Conservation (phyloP, 1,284 basidiomycete species). For the Trametes versicolor region DNA sequence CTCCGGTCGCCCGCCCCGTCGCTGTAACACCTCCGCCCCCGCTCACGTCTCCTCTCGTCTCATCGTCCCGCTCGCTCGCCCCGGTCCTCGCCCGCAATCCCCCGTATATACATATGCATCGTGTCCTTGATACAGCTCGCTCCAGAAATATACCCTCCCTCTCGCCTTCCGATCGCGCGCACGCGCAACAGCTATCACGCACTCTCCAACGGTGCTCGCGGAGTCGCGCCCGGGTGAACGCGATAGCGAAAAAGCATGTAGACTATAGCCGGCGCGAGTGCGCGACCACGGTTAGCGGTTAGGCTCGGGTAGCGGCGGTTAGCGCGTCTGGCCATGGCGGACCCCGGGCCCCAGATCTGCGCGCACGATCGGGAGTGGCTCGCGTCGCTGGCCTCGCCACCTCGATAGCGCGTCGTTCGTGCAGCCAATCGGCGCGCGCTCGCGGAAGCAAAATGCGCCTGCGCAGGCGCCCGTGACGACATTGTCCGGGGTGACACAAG, state of each 20-base stretch:
- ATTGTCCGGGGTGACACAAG: neutral
- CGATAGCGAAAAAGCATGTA: conserved; percentile 19
- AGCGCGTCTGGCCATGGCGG: neutral
- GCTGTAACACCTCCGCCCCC: conserved; percentile 27
- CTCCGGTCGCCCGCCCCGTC: neutral
- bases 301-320: neutral
- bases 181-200: neutral
- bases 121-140: conserved; percentile 19
- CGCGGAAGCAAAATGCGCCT: conserved; percentile 33
- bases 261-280: neutral
- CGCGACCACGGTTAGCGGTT: neutral
- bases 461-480: conserved; percentile 5
- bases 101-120: conserved; percentile 38
- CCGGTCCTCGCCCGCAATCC: conserved; percentile 27
- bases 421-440: conserved; percentile 26
- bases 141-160: conserved; percentile 27
- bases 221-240: neutral
- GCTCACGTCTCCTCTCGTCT: neutral
- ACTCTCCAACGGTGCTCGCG: too few relatives aligned
- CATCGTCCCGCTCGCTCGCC: neutral
- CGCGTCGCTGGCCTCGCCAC: too few relatives aligned
- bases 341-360: conserved; percentile 2
- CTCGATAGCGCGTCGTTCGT: conserved; percentile 13
- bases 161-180: neutral
- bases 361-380: neutral